Percentiles rank a stretch among this genome's conserved stretches.
These are phyloP conservation scores for Tulasnella sp. DNA, from an alignment of 768 basidiomycete species.

Conservation along the genomic window DNA sequence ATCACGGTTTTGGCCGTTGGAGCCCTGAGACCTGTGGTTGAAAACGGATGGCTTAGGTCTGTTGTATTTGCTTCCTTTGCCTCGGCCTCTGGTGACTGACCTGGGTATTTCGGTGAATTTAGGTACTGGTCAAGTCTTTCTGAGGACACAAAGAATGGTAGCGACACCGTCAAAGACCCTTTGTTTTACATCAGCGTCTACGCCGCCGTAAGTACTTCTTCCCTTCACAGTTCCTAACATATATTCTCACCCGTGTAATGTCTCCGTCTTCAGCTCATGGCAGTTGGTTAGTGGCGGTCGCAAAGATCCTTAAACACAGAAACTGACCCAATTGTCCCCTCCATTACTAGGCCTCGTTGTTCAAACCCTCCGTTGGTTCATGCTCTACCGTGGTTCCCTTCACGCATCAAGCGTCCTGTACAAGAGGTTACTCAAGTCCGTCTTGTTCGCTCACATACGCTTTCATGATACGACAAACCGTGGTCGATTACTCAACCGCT, in stretches of 20 bases:
- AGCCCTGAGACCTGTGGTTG: conserved; percentile 51
- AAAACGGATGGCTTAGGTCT: conserved; percentile 52
- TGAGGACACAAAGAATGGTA: background rate
- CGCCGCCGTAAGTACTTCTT: conserved; percentile 38
- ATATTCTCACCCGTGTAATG: background rate
- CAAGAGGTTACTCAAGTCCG: conserved; percentile 62
- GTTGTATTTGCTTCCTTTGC: background rate
- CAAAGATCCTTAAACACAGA: conserved; percentile 7
- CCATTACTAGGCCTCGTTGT: conserved; percentile 39
- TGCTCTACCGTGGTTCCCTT: conserved; percentile 77
- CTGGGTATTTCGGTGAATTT: background rate
- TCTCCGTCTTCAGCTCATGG: background rate
- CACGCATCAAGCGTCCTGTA: conserved; percentile 70
- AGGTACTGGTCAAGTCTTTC: conserved; percentile 26
- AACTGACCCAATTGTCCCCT: background rate
- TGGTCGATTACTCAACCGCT: conserved; percentile 71
- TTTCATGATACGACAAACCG: conserved; percentile 90
- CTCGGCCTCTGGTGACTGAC: background rate
- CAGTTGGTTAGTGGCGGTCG: conserved; percentile 26
- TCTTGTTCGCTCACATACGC: conserved; percentile 79
- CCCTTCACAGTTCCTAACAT: background rate
- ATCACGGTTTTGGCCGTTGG: conserved; percentile 41
- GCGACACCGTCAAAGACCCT: background rate
- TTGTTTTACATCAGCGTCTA: conserved; percentile 62
- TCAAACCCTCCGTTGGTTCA: conserved; percentile 52